A percentile compares a stretch with the other conserved stretches of the same genome.
These are phyloP conservation scores for Fusarium ambrosium DNA, from an alignment of 2,329 filamentous ascomycete species.

Conservation along the genomic window DNA sequence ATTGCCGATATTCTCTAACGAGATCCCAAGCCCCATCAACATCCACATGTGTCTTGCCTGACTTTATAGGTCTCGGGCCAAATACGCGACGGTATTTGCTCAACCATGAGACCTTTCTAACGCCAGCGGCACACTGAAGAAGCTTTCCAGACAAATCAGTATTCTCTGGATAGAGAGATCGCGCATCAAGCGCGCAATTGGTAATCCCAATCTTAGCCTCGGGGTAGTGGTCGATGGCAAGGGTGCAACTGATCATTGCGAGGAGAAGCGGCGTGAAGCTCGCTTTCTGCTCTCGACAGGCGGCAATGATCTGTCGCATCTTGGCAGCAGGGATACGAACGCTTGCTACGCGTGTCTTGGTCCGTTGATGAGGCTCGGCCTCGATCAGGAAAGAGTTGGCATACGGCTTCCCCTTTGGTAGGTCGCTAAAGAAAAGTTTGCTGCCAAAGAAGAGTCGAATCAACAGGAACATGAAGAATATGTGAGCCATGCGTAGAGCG, in stretches of 20 bases:
- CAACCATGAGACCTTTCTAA: conserved; percentile 15
- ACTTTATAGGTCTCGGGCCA: not conserved
- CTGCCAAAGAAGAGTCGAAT: conserved; percentile 16
- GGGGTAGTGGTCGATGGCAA: conserved; percentile 40
- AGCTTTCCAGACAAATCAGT: conserved; percentile 6
- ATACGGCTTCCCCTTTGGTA: conserved; percentile 11
- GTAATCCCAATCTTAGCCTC: conserved; percentile 37
- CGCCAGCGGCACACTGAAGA: conserved; percentile 8
- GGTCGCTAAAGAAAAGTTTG: conserved; percentile 13
- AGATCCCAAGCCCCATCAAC: conserved; percentile 12
- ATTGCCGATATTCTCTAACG: conserved; percentile 10
- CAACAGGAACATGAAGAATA: conserved; percentile 13
- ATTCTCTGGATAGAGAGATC: conserved; percentile 1
- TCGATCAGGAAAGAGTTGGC: not conserved
- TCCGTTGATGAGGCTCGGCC: conserved; percentile 13
- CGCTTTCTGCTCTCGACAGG: conserved; percentile 36
- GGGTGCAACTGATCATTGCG: conserved; percentile 19
- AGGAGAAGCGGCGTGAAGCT: conserved; percentile 44
- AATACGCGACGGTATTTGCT: conserved; percentile 7
- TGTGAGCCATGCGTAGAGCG: not conserved
- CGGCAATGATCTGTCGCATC: conserved; percentile 20
- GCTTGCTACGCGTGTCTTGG: conserved; percentile 11
- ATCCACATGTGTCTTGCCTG: not conserved
- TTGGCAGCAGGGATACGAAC: conserved; percentile 22
- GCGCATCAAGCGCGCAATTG: conserved; percentile 27